A percentile compares a stretch with the other conserved stretches of the same genome.
Evolutionary conservation across 192 early-diverging fungal species (phyloP).

Genomic region (Entomortierella beljakovae): DNA sequence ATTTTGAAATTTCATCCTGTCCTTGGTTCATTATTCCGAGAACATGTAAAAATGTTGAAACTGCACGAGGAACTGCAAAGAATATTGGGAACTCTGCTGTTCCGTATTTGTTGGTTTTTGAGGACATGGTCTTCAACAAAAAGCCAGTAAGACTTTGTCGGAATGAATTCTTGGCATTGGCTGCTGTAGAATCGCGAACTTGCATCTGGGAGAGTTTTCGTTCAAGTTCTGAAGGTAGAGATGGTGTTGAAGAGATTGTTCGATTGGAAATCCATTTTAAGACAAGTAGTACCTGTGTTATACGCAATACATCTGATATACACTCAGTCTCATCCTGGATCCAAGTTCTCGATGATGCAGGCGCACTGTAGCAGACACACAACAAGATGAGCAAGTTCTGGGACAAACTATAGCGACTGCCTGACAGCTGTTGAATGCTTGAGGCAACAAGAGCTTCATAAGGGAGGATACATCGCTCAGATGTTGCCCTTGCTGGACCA

Average conservation of each 20-base stretch:
- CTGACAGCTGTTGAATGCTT: constrained; percentile 36
- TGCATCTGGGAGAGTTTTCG: constrained; percentile 30
- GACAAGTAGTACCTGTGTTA: constrained; percentile 21
- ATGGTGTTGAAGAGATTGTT: constrained; percentile 3
- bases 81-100: constrained; percentile 39
- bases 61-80: constrained; percentile 41
- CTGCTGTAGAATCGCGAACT: constrained; percentile 1
- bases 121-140: constrained; percentile 19
- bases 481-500: constrained; percentile 14
- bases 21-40: constrained; percentile 18
- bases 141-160: constrained; percentile 36
- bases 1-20: constrained; percentile 3
- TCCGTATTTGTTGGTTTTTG: constrained; percentile 16
- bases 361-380: constrained; percentile 15
- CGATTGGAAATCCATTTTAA: constrained; percentile 48
- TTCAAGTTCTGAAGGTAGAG: constrained; percentile 13
- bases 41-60: constrained; percentile 36
- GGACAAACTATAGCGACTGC: constrained; percentile 27
- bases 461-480: constrained; percentile 28
- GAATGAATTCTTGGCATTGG: not conserved
- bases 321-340: constrained; percentile 32
- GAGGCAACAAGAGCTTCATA: constrained; percentile 39
- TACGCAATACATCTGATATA: constrained; percentile 27
- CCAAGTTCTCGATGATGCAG: constrained; percentile 20
- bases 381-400: constrained; percentile 39